These are phyloP conservation scores for Lumnitzera racemosa DNA, from an alignment of 345 rosid species.

Conservation along the genomic window DNA sequence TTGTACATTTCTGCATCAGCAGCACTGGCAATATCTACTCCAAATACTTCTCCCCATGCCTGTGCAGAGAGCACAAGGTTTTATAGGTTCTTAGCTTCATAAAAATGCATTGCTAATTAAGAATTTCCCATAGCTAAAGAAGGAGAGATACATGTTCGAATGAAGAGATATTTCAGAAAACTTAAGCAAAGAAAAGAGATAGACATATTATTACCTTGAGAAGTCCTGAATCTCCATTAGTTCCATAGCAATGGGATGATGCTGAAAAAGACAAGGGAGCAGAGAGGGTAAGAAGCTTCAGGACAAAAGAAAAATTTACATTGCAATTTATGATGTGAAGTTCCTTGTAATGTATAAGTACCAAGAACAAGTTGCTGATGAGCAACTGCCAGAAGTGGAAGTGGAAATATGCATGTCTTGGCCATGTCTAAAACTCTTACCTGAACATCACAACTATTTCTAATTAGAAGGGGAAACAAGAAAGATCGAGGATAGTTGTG, in stretches of 20 bases:
- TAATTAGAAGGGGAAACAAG: background rate
- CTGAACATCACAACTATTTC: conserved; percentile 17
- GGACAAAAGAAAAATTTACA: background rate
- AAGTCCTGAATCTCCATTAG: conserved; percentile 33
- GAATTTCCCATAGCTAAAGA: too few relatives aligned
- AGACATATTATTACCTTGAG: conserved; percentile 40
- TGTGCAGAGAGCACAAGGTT: conserved; percentile 17
- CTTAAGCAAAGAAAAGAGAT: too few relatives aligned
- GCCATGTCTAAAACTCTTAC: conserved; percentile 59
- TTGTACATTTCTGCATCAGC: conserved; percentile 56
- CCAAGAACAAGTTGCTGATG: conserved; percentile 79
- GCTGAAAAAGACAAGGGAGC: conserved; percentile 33
- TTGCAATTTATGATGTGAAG: background rate
- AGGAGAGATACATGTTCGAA: too few relatives aligned
- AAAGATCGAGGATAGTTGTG: background rate
- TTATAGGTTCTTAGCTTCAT: conserved; percentile 1
- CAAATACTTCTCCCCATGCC: conserved; percentile 65
- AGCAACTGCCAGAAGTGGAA: conserved; percentile 72
- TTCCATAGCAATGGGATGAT: conserved; percentile 38
- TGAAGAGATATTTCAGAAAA: too few relatives aligned
- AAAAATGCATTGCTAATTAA: background rate
- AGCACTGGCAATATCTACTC: conserved; percentile 53
- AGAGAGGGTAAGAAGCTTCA: background rate
- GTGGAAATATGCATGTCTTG: conserved; percentile 68
- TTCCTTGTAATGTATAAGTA: conserved; percentile 13